Base-by-base conservation (phyloP, 2,329 filamentous ascomycete species). In the Diaporthe velutina region DNA sequence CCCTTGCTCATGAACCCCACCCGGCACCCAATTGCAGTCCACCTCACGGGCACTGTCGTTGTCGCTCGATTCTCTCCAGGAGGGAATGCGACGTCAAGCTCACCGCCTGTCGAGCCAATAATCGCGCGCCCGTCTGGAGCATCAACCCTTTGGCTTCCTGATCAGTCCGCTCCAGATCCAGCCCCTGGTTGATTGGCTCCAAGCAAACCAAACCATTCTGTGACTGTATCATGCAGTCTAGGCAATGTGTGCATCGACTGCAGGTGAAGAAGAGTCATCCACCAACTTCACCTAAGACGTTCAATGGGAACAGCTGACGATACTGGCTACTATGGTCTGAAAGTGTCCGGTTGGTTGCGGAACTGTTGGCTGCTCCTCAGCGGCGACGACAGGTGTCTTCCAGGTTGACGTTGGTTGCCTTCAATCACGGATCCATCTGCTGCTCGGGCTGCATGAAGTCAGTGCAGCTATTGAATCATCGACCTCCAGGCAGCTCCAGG, bases 81-180 rank as follows among this genome's bases (percentile, higher is more conserved):
- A 74, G 73, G 73, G 58, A 67, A 52, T 67, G 68, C 60, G 30
- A 52, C 54, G 55, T 64, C 70, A 57, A 74, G 55, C 55, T 67
- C 75, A 76, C 75, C 75, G 75, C 75, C 68, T 76, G 73, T 72
- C 73, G 61, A 64, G n/a, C 74, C 74, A 76, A 76, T 74, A 61
- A 74, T 71, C 70, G 70, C 57, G 57, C 57, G 64, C 48, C 64
- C 64, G 64, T 52, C 48, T 19, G 30, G 45, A 28, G 28, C 64
- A 52, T 67, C 64, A 30, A 54, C 64, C 64, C 64, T 54, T 19
- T 67, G 45, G 64, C 64, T 38, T 52, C 64, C 30, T 38, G 64
- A 52, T 67, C 64, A 40, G 45, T 40, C 30, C n/a, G 48, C 64
- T 38, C 45, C 45, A 67, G 61, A 38, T 25, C 33, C 30, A 28